phyloP scores from a whole-genome alignment of 1,284 basidiomycete genomes.

The Cutaneotrichosporon sp. region DNA sequence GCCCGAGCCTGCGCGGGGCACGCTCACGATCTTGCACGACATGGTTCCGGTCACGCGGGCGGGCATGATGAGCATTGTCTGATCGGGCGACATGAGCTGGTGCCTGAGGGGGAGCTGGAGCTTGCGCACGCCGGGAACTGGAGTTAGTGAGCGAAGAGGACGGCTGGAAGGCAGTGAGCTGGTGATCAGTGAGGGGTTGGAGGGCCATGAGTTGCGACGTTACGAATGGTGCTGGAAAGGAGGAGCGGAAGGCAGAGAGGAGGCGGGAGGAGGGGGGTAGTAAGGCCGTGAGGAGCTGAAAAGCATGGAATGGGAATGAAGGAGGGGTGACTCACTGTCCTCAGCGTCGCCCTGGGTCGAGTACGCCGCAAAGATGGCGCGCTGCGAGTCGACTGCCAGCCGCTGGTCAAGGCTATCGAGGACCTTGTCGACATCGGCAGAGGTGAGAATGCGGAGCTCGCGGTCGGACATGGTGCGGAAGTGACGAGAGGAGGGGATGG shows the following conservation, averaged over 20 bases:
- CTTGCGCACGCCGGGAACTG: slow-evolving; percentile 17
- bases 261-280: too few relatives aligned
- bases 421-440: slow-evolving; percentile 40
- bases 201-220: too few relatives aligned
- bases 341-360: slow-evolving; percentile 21
- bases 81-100: slow-evolving; percentile 28
- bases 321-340: slow-evolving; percentile 14
- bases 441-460: slow-evolving; percentile 37
- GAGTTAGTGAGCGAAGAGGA: neutral
- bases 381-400: slow-evolving; percentile 42
- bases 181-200: too few relatives aligned
- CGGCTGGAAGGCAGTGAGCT: too few relatives aligned
- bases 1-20: slow-evolving; percentile 58
- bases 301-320: too few relatives aligned
- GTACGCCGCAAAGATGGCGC: slow-evolving; percentile 42
- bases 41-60: slow-evolving; percentile 49
- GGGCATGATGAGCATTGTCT: slow-evolving; percentile 53
- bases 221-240: too few relatives aligned
- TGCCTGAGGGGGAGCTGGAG: slow-evolving; percentile 48
- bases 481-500: neutral
- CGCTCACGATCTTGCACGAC: slow-evolving; percentile 67
- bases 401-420: slow-evolving; percentile 35
- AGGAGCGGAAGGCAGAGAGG: too few relatives aligned
- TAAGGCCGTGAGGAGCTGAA: too few relatives aligned
- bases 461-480: slow-evolving; percentile 12